phyloP scores from a whole-genome alignment of 1,284 basidiomycete species.

The Melampsora americana region DNA sequence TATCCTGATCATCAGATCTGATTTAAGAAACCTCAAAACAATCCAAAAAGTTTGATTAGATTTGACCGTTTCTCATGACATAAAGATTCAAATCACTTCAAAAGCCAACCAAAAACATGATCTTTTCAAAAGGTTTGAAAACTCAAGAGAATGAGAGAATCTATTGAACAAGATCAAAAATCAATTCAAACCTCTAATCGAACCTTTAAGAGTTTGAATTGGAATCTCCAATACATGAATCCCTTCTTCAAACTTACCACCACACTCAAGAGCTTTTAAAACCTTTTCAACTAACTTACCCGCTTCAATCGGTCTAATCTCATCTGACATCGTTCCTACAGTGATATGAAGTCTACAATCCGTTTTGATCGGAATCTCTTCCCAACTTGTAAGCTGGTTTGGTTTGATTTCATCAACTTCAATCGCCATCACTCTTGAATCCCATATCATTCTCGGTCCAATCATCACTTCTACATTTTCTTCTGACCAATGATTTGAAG shows the following conservation, averaged over 20 bases:
- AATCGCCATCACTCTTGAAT: constrained; percentile 72
- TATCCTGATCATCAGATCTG: too few relatives aligned
- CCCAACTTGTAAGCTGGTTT: neutral
- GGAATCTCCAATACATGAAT: too few relatives aligned
- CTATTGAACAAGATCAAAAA: too few relatives aligned
- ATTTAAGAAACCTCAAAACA: too few relatives aligned
- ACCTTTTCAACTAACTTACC: neutral
- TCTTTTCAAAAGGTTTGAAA: too few relatives aligned
- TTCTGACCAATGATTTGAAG: constrained; percentile 58
- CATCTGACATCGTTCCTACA: constrained; percentile 67
- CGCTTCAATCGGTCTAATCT: constrained; percentile 68
- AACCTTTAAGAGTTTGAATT: too few relatives aligned
- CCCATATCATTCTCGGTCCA: constrained; percentile 65
- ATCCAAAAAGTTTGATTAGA: too few relatives aligned
- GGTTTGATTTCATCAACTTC: constrained; percentile 53
- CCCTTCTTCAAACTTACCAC: neutral
- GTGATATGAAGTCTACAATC: constrained; percentile 76
- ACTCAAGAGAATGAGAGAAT: too few relatives aligned
- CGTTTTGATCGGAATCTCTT: constrained; percentile 56
- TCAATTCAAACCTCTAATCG: too few relatives aligned
- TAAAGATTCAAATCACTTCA: too few relatives aligned
- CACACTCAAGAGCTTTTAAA: neutral
- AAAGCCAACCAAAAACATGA: too few relatives aligned
- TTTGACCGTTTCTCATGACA: too few relatives aligned
- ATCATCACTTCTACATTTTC: constrained; percentile 65